These are phyloP conservation scores for Closterium sp. DNA, from an alignment of 139 green algal genomes.

Conservation along the genomic window DNA sequence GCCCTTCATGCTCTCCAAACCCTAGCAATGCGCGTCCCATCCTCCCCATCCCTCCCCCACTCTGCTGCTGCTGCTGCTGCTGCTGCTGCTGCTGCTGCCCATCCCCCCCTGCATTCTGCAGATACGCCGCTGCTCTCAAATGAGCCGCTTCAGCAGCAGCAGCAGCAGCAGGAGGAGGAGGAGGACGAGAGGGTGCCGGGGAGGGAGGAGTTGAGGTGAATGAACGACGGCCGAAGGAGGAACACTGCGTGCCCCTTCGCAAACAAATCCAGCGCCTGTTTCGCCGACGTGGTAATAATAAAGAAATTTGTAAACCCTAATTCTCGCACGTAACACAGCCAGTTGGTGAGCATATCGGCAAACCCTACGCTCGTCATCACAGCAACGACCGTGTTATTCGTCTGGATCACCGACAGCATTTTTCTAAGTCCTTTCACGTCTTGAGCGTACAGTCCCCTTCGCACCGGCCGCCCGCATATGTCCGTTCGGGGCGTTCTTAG, in stretches of 20 bases:
- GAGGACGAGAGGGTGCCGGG: neutral
- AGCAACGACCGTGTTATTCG: neutral
- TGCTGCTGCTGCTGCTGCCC: neutral
- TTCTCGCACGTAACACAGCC: neutral
- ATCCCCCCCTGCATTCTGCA: neutral
- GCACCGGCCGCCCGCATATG: neutral
- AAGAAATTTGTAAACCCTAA: constrained; percentile 23
- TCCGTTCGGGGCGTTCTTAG: neutral
- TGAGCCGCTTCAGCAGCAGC: neutral
- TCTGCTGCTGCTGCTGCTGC: neutral
- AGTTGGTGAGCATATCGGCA: neutral
- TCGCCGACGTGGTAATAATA: constrained; percentile 13
- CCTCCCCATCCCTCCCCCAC: neutral
- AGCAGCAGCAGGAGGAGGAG: neutral
- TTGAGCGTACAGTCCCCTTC: neutral
- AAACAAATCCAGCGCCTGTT: constrained; percentile 3
- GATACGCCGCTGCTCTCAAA: neutral
- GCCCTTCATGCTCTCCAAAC: too few relatives aligned
- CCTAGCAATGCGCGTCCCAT: too few relatives aligned
- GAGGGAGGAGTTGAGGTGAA: neutral
- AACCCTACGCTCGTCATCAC: neutral
- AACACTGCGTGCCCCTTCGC: neutral
- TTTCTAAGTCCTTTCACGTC: neutral
- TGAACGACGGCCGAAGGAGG: neutral
- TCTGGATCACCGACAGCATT: neutral